phyloP scores from a whole-genome alignment of 441 rosid genomes.

The Adansonia rubrostipa region DNA sequence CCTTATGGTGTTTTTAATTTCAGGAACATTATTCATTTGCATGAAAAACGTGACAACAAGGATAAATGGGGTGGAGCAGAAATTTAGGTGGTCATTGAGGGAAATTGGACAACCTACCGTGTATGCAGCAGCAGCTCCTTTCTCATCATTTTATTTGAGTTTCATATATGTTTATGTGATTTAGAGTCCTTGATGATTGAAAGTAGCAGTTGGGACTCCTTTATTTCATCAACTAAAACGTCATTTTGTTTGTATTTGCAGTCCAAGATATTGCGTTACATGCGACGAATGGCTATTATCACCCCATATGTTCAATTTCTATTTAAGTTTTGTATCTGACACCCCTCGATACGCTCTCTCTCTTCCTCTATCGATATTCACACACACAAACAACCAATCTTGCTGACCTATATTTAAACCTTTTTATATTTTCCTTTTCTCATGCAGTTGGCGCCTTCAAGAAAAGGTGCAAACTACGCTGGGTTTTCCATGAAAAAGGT shows the following conservation, averaged over 20 bases:
- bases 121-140: slow-evolving; percentile 44
- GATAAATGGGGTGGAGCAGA: slow-evolving; percentile 91
- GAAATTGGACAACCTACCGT: slow-evolving; percentile 98
- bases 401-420: slow-evolving; percentile 27
- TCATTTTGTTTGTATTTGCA: slow-evolving; percentile 42
- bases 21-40: slow-evolving; percentile 89
- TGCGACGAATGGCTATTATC: slow-evolving; percentile 99
- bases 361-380: not conserved
- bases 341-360: slow-evolving; percentile 69
- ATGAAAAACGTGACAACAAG: slow-evolving; percentile 76
- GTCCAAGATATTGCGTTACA: slow-evolving; percentile 97
- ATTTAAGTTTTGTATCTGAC: slow-evolving; percentile 78
- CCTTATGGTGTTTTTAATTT: slow-evolving; percentile 25
- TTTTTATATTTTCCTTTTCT: slow-evolving; percentile 4
- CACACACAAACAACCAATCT: not conserved
- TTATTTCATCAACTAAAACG: slow-evolving; percentile 9
- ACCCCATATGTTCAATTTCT: slow-evolving; percentile 94
- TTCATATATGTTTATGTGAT: slow-evolving; percentile 13
- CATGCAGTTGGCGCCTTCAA: slow-evolving; percentile 39
- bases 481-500: too few species aligned
- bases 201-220: not conserved
- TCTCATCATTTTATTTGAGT: slow-evolving; percentile 18
- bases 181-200: slow-evolving; percentile 10
- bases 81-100: slow-evolving; percentile 94
- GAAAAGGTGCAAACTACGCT: too few species aligned